Conservation (phyloP, 192 early-diverging fungal genomes). For the Backusella luteola region DNA sequence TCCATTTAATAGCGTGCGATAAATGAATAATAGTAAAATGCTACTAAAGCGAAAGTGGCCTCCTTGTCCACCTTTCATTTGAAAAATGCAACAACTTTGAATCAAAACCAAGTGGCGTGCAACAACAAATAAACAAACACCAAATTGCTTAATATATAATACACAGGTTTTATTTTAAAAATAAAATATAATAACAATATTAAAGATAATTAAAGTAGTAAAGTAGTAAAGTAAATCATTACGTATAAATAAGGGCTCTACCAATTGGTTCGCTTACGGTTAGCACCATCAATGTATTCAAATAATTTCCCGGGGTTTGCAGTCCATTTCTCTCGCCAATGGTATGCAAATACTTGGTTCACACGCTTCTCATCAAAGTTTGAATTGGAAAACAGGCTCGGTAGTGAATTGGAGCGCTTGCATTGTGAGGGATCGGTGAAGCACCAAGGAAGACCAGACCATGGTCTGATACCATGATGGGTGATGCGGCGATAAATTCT, state of each 20-base stretch:
- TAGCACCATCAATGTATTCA: neutral
- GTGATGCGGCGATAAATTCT: conserved; percentile 26
- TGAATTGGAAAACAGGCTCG: conserved; percentile 6
- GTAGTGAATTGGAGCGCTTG: conserved; percentile 21
- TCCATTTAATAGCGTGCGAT: too few species aligned
- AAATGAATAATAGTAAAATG: too few species aligned
- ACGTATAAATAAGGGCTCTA: neutral
- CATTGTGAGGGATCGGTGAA: conserved; percentile 34
- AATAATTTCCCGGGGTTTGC: neutral
- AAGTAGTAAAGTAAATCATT: neutral
- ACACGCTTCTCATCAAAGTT: conserved; percentile 14
- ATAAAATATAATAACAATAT: neutral
- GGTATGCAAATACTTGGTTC: conserved; percentile 25
- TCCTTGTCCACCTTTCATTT: too few species aligned
- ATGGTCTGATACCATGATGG: conserved; percentile 31
- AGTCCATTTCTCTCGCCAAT: conserved; percentile 24
- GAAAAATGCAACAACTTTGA: too few species aligned
- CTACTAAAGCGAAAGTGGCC: too few species aligned
- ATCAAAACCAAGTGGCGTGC: too few species aligned
- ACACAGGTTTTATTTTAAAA: neutral
- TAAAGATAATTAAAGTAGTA: neutral
- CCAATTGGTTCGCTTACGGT: neutral
- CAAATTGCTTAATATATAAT: neutral
- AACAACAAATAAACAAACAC: too few species aligned
- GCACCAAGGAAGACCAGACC: conserved; percentile 39